A percentile compares a stretch with the other conserved stretches of the same genome.
phyloP scores from a whole-genome alignment of 257 asterid species.

The Solanum ossicruentum region DNA sequence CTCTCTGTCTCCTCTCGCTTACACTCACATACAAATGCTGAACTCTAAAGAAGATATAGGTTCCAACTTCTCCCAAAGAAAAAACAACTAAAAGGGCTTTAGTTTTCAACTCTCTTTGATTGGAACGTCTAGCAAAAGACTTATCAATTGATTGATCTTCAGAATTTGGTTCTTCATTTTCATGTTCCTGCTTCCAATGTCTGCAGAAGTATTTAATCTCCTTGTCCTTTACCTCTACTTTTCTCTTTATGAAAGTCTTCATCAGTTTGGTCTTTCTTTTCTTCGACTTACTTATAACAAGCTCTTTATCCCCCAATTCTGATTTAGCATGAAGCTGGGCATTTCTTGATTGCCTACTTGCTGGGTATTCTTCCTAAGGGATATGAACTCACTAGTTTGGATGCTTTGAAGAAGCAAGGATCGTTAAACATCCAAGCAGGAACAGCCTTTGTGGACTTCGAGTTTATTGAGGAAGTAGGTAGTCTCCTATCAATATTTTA shows the following conservation, averaged over 20 bases:
- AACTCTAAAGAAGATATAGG: not conserved
- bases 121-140: not conserved
- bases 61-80: not conserved
- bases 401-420: constrained; percentile 81
- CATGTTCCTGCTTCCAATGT: not conserved
- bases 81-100: not conserved
- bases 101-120: not conserved
- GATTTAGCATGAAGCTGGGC: constrained; percentile 94
- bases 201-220: not conserved
- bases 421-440: constrained; percentile 95
- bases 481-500: not conserved
- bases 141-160: not conserved
- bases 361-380: constrained; percentile 87
- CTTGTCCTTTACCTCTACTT: not conserved
- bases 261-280: not conserved
- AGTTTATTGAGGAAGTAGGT: constrained; percentile 82
- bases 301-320: constrained; percentile 6
- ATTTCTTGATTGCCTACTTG: constrained; percentile 90
- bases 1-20: not conserved
- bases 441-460: constrained; percentile 87
- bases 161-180: not conserved
- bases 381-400: constrained; percentile 80
- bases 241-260: not conserved
- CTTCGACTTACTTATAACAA: constrained; percentile 1
- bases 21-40: not conserved